These are phyloP conservation scores for Aegilops longissima DNA, from an alignment of 176 grass and related monocot species.

Conservation along the genomic window DNA sequence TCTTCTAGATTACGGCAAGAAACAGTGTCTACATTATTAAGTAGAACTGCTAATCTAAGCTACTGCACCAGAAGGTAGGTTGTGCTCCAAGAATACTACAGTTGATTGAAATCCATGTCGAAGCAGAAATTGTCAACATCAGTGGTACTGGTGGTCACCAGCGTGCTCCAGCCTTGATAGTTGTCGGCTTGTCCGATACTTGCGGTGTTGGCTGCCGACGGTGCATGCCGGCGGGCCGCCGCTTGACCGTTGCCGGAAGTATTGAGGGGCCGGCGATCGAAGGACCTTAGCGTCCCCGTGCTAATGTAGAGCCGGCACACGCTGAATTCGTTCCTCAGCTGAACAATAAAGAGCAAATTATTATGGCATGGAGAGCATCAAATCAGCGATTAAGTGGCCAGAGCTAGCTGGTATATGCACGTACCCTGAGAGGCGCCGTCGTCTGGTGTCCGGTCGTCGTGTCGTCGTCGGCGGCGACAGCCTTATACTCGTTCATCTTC, in stretches of 20 bases:
- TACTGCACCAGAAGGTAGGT: too few relatives aligned
- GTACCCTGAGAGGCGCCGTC: neutral
- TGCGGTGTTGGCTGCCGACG: neutral
- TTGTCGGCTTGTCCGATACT: neutral
- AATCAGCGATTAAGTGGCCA: neutral
- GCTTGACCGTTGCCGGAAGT: neutral
- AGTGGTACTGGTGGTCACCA: neutral
- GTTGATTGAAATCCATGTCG: neutral
- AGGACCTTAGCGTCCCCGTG: constrained; percentile 44
- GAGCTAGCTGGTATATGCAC: neutral
- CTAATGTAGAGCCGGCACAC: constrained; percentile 64
- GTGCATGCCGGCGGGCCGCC: neutral
- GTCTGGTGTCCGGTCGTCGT: neutral
- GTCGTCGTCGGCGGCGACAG: neutral
- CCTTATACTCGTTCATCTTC: constrained; percentile 84
- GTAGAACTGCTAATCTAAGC: too few relatives aligned
- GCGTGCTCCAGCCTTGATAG: neutral
- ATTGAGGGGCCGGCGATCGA: constrained; percentile 60
- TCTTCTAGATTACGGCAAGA: too few relatives aligned
- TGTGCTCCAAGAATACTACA: neutral
- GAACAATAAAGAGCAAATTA: neutral
- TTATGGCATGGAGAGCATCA: neutral
- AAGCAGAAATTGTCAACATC: neutral
- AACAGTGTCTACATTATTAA: too few relatives aligned
- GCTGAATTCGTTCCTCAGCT: constrained; percentile 66